Percentiles rank a stretch among this genome's conserved stretches.
Conservation (phyloP, 108 stramenopile genomes). For the Schizochytrium sp. region DNA sequence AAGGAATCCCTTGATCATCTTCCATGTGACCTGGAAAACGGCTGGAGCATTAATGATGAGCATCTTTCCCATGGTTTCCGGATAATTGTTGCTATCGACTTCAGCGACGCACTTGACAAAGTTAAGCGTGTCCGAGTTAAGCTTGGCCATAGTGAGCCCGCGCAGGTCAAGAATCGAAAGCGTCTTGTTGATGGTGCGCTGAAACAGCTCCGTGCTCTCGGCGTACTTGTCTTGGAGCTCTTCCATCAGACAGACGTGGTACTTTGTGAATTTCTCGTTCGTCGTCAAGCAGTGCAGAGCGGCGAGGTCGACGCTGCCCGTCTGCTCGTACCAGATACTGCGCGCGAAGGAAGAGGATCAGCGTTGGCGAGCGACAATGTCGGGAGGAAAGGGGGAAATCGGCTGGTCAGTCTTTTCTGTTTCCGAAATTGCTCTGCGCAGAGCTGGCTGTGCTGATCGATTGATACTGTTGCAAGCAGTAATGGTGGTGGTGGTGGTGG, state of each 20-base stretch:
- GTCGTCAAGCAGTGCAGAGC: background rate
- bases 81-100: constrained; percentile 25
- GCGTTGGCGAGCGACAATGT: no score
- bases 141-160: constrained; percentile 14
- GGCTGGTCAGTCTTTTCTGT: no score
- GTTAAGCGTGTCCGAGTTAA: background rate
- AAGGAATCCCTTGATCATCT: constrained; percentile 19
- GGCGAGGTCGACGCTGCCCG: background rate
- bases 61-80: constrained; percentile 25
- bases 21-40: constrained; percentile 21
- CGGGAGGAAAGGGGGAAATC: no score
- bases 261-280: background rate
- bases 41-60: constrained; percentile 24
- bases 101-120: background rate
- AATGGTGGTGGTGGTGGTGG: no score
- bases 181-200: background rate
- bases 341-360: background rate
- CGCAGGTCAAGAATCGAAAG: constrained; percentile 2
- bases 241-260: constrained; percentile 22
- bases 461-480: no score
- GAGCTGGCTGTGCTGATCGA: no score
- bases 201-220: background rate
- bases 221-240: constrained; percentile 16
- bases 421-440: no score
- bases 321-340: constrained; percentile 18